These are phyloP conservation scores for Mytilinidion resinicola DNA, from an alignment of 495 filamentous ascomycete genomes.

Conservation along the genomic window DNA sequence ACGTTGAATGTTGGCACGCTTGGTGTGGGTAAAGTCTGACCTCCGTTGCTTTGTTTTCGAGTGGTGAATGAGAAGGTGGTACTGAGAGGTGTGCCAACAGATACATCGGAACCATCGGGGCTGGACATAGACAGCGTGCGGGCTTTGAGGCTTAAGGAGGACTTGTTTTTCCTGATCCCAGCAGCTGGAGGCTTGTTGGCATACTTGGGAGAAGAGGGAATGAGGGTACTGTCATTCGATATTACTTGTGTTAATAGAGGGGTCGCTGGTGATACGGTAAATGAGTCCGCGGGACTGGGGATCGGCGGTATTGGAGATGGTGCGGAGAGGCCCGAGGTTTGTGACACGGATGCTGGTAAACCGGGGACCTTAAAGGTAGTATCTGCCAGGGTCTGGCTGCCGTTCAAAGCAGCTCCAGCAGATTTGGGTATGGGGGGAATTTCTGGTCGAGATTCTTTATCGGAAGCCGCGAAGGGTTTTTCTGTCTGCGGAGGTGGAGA, in stretches of 20 bases:
- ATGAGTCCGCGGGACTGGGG: constrained; percentile 26
- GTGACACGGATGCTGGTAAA: constrained; percentile 9
- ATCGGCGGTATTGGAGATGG: constrained; percentile 20
- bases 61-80: constrained; percentile 55
- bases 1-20: constrained; percentile 51
- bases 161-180: constrained; percentile 67
- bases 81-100: constrained; percentile 68
- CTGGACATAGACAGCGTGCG: constrained; percentile 72
- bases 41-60: constrained; percentile 33
- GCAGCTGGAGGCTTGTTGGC: constrained; percentile 33
- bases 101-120: constrained; percentile 59
- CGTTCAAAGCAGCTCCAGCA: constrained; percentile 17
- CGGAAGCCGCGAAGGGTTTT: constrained; percentile 39
- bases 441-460: constrained; percentile 39
- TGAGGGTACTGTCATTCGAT: constrained; percentile 18
- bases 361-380: constrained; percentile 26
- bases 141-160: constrained; percentile 66
- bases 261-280: constrained; percentile 29
- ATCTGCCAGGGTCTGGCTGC: constrained; percentile 12
- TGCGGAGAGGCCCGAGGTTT: constrained; percentile 9
- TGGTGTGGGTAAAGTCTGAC: constrained; percentile 63
- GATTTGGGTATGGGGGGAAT: constrained; percentile 32
- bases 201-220: constrained; percentile 24
- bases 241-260: constrained; percentile 22
- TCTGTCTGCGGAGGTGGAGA: constrained; percentile 35